A percentile compares a stretch with the other conserved stretches of the same genome.
Conservation (phyloP, 345 rosid species). For the Luvunga scandens region DNA sequence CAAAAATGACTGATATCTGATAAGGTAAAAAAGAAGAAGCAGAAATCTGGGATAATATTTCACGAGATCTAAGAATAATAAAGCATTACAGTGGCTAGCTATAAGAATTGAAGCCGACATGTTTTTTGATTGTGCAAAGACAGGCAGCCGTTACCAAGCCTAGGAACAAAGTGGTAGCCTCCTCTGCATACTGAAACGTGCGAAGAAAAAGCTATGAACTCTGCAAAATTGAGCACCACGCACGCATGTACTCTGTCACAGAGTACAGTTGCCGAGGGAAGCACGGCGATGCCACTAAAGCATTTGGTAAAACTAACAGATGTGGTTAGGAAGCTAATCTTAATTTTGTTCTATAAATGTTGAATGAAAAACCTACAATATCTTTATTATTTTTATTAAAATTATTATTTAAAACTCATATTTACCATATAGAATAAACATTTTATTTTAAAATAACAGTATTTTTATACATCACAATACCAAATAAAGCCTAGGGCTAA, state of each 20-base stretch:
- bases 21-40: constrained; percentile 6
- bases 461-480: too few relatives aligned
- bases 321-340: too few relatives aligned
- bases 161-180: constrained; percentile 51
- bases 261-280: constrained; percentile 45
- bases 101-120: constrained; percentile 40
- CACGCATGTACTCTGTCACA: constrained; percentile 45
- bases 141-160: constrained; percentile 46
- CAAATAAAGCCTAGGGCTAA: constrained; percentile 16
- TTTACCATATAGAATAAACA: too few relatives aligned
- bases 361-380: too few relatives aligned
- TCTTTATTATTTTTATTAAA: too few relatives aligned
- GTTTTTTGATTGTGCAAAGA: constrained; percentile 46
- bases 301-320: too few relatives aligned
- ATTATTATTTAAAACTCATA: too few relatives aligned
- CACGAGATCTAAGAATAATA: constrained; percentile 51
- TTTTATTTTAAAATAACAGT: too few relatives aligned
- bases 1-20: neutral
- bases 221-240: constrained; percentile 45
- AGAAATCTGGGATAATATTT: constrained; percentile 26
- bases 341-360: too few relatives aligned
- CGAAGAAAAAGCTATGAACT: constrained; percentile 51
- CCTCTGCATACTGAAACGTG: constrained; percentile 54
- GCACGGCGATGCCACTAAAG: constrained; percentile 25
- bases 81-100: constrained; percentile 49